These are phyloP conservation scores for Leishmania arabica DNA, from an alignment of 208 protist species.

Conservation along the genomic window DNA sequence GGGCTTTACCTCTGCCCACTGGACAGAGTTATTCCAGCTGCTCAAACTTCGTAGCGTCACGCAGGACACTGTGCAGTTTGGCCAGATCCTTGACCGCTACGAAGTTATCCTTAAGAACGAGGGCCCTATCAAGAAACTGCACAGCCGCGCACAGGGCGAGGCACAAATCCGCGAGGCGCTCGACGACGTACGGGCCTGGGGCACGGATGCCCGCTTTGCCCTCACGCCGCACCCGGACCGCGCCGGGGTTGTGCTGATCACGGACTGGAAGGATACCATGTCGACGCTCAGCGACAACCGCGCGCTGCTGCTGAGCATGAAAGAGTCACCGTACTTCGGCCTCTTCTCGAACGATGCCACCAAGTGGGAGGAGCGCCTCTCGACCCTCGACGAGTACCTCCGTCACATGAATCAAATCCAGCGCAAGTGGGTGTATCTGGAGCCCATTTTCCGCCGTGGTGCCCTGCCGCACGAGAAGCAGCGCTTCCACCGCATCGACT, in stretches of 20 bases:
- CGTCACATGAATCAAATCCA: constrained; percentile 97
- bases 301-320: constrained; percentile 95
- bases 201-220: constrained; percentile 82
- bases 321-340: constrained; percentile 96
- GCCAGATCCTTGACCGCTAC: constrained; percentile 87
- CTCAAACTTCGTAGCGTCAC: constrained; percentile 79
- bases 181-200: constrained; percentile 95
- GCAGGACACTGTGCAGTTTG: constrained; percentile 92
- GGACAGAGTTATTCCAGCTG: constrained; percentile 92
- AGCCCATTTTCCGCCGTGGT: constrained; percentile 98
- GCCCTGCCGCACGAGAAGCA: constrained; percentile 96
- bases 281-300: constrained; percentile 96
- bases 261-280: constrained; percentile 97
- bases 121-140: constrained; percentile 92
- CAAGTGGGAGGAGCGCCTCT: constrained; percentile 94
- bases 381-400: constrained; percentile 92
- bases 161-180: constrained; percentile 96
- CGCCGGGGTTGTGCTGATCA: constrained; percentile 91
- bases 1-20: constrained; percentile 95
- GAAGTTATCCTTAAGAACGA: constrained; percentile 80
- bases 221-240: constrained; percentile 81
- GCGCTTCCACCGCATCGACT: constrained; percentile 96
- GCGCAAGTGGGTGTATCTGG: constrained; percentile 98
- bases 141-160: constrained; percentile 95
- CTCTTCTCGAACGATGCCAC: constrained; percentile 92